Evolutionary conservation across 805 yeast genomes (phyloP).

Genomic region (Schwanniomyces sp.): DNA sequence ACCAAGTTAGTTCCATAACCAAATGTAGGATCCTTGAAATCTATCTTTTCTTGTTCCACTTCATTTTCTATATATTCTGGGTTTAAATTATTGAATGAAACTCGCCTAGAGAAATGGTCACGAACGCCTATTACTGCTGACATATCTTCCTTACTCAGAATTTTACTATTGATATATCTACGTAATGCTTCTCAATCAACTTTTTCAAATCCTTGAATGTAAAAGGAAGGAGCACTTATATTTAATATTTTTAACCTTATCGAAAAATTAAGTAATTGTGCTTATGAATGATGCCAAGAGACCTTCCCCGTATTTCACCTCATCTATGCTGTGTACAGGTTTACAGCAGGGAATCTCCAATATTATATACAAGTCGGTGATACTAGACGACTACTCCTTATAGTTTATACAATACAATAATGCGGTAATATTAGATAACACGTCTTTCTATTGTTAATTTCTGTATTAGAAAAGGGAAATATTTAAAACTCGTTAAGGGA

Average conservation of each 20-base stretch:
- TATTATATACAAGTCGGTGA: neutral
- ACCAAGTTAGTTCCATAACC: conserved; percentile 18
- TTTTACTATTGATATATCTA: neutral
- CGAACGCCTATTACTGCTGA: conserved; percentile 1
- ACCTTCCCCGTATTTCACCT: conserved; percentile 1
- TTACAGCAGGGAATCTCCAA: neutral
- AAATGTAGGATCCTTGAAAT: conserved; percentile 13
- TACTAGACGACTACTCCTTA: neutral
- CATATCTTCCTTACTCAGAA: neutral
- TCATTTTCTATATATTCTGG: conserved; percentile 26
- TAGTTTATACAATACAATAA: neutral
- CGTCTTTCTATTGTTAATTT: neutral
- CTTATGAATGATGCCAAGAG: conserved; percentile 1
- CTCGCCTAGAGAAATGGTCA: conserved; percentile 31
- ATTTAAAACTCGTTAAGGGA: too few species aligned
- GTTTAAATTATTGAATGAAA: conserved; percentile 44
- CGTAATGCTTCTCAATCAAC: neutral
- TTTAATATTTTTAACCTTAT: neutral
- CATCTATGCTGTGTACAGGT: neutral
- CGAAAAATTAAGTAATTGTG: neutral
- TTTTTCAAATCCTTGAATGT: too few species aligned
- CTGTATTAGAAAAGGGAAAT: neutral
- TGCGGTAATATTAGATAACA: neutral
- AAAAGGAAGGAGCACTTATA: neutral
- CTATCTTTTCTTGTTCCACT: neutral